Conservation (phyloP, 805 yeast species). For the Candida yuanshanica region DNA sequence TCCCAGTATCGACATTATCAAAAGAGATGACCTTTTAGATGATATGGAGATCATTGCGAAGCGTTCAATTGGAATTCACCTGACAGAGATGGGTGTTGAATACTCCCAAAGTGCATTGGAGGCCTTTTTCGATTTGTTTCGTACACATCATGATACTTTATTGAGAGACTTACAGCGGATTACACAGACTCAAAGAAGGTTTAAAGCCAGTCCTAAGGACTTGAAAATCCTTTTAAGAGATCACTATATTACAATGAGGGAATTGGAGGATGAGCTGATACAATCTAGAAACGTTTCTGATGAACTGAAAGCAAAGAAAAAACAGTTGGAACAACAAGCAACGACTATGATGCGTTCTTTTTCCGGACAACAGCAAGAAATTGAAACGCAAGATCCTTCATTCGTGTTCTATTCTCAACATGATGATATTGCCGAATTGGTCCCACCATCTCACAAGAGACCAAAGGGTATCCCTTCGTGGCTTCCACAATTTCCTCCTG, state of each 20-base stretch:
- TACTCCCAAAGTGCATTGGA: conserved; percentile 32
- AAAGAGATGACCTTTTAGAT: conserved; percentile 7
- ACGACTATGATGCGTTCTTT: not conserved
- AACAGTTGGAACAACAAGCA: conserved; percentile 9
- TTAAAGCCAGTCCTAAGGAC: conserved; percentile 48
- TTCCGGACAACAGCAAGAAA: conserved; percentile 17
- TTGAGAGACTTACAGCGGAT: conserved; percentile 40
- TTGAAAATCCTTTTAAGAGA: conserved; percentile 38
- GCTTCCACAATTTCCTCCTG: conserved; percentile 90
- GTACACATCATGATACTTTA: conserved; percentile 33
- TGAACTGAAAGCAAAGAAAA: conserved; percentile 15
- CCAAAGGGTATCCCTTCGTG: conserved; percentile 57
- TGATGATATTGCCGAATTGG: conserved; percentile 46
- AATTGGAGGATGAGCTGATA: conserved; percentile 33
- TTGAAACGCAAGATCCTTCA: conserved; percentile 37
- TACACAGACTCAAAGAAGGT: conserved; percentile 56
- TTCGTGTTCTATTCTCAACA: conserved; percentile 49
- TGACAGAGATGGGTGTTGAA: conserved; percentile 28
- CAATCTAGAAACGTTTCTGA: conserved; percentile 16
- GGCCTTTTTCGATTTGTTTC: conserved; percentile 31
- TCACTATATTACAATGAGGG: conserved; percentile 35
- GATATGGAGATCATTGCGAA: conserved; percentile 28
- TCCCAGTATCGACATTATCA: not conserved
- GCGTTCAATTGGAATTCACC: conserved; percentile 31
- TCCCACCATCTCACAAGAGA: conserved; percentile 42